These are phyloP conservation scores for Zizania palustris DNA, from an alignment of 202 grass and related monocot genomes.

Conservation along the genomic window DNA sequence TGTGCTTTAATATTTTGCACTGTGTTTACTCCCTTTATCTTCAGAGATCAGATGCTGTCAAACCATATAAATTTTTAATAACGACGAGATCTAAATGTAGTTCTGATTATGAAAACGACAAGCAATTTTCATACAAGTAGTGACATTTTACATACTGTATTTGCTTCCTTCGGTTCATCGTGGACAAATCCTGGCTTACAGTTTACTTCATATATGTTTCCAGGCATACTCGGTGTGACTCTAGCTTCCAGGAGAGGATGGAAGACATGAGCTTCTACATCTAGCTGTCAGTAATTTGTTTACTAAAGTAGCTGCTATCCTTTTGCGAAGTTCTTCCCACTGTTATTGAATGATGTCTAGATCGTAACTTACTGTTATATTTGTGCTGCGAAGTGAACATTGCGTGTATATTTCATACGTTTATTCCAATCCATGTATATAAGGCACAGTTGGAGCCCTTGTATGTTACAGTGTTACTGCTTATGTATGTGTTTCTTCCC, in stretches of 20 bases:
- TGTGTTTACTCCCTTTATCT: not conserved
- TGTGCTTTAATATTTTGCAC: not conserved
- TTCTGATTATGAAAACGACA: not conserved
- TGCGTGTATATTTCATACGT: slow-evolving; percentile 11
- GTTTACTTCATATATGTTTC: slow-evolving; percentile 31
- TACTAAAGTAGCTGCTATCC: not conserved
- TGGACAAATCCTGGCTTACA: slow-evolving; percentile 10
- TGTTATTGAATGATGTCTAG: slow-evolving; percentile 32
- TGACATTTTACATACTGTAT: not conserved
- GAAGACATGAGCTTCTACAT: slow-evolving; percentile 20
- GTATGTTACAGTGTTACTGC: not conserved
- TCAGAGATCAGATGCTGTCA: not conserved
- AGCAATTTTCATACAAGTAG: not conserved
- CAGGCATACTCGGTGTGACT: slow-evolving; percentile 33
- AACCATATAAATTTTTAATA: not conserved
- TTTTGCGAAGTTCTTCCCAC: not conserved
- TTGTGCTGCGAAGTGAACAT: slow-evolving; percentile 18
- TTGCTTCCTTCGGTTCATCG: not conserved
- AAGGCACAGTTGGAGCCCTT: not conserved
- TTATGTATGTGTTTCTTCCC: not conserved
- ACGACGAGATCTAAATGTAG: not conserved
- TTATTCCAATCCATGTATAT: slow-evolving; percentile 30
- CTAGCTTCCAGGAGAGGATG: slow-evolving; percentile 23
- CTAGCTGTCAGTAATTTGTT: slow-evolving; percentile 18
- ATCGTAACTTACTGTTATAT: slow-evolving; percentile 37